A percentile compares a stretch with the other conserved stretches of the same genome.
Conservation (phyloP, 441 rosid genomes). For the Omphalea diandra region DNA sequence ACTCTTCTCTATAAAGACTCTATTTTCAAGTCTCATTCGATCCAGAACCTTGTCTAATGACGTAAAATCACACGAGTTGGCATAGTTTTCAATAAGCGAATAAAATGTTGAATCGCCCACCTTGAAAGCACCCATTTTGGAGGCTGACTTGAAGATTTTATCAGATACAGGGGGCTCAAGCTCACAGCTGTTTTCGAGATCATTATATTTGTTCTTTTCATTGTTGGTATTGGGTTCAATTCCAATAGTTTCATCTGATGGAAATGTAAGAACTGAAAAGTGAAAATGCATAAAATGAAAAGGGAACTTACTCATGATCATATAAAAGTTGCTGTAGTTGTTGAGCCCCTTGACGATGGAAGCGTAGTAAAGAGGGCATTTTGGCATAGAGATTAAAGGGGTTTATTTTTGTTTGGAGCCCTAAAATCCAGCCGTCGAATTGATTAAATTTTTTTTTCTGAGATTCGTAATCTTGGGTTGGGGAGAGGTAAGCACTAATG, state of each 20-base stretch:
- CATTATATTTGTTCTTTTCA: background rate
- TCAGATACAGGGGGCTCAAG: constrained; percentile 47
- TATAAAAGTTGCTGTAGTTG: constrained; percentile 10
- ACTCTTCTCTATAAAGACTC: constrained; percentile 56
- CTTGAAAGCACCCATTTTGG: constrained; percentile 66
- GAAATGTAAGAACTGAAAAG: constrained; percentile 32
- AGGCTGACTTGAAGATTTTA: constrained; percentile 46
- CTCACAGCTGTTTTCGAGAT: constrained; percentile 13
- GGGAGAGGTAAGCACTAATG: too few relatives aligned
- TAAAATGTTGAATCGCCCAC: constrained; percentile 78
- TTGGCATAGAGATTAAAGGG: constrained; percentile 33
- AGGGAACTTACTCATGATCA: constrained; percentile 33
- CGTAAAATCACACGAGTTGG: constrained; percentile 53
- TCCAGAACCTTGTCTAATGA: constrained; percentile 55
- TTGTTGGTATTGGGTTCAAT: constrained; percentile 18
- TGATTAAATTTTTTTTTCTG: too few relatives aligned
- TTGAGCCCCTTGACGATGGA: constrained; percentile 25
- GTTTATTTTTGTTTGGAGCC: too few relatives aligned
- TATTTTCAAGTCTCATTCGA: constrained; percentile 60
- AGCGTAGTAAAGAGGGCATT: constrained; percentile 34
- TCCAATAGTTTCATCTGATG: constrained; percentile 26
- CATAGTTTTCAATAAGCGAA: constrained; percentile 55
- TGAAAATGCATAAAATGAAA: constrained; percentile 9
- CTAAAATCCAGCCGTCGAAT: too few relatives aligned
- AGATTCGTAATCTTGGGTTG: too few relatives aligned